phyloP scores from a whole-genome alignment of 225 moss, liverwort and hornwort species.

The Bryoerythrophyllum caledonicum region DNA sequence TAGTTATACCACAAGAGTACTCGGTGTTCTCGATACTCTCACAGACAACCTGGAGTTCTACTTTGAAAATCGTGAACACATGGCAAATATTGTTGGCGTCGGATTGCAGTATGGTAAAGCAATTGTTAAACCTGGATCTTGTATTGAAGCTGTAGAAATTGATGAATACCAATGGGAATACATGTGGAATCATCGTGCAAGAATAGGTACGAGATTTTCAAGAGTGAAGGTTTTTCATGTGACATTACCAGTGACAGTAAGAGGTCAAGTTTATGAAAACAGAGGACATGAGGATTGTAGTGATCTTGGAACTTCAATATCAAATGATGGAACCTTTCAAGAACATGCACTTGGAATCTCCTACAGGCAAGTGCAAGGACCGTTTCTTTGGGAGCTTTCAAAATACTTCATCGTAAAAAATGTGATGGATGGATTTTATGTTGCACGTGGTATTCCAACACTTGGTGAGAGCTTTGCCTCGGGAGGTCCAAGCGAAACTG shows the following conservation, averaged over 20 bases:
- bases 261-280: too few species aligned
- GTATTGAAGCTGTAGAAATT: neutral
- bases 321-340: too few species aligned
- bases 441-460: too few species aligned
- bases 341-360: neutral
- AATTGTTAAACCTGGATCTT: neutral
- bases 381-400: neutral
- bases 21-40: neutral
- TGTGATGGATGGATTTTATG: neutral
- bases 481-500: neutral
- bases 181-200: neutral
- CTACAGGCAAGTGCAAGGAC: neutral
- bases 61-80: neutral
- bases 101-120: neutral
- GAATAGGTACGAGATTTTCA: neutral
- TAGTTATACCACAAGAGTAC: neutral
- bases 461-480: too few species aligned
- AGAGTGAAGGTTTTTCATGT: neutral
- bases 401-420: neutral
- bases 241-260: neutral
- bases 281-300: too few species aligned
- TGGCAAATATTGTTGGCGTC: neutral
- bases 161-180: neutral
- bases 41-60: neutral
- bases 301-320: too few species aligned